Conservation (phyloP, 2,329 filamentous ascomycete species). For the Diaporthe helianthi region DNA sequence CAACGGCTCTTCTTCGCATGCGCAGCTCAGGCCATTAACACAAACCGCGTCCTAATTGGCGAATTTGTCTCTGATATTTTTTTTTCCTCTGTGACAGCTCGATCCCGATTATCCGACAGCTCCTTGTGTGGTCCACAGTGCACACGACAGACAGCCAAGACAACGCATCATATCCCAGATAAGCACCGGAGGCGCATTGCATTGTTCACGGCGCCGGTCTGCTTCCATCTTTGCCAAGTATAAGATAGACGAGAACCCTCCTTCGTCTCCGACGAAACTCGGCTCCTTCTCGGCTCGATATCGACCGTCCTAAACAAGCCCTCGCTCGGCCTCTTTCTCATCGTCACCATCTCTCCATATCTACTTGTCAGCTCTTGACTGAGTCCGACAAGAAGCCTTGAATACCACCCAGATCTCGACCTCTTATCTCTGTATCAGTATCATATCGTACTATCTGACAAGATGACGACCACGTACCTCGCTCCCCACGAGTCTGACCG, state of each 20-base stretch:
- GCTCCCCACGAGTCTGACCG: slow-evolving; percentile 67
- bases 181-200: not conserved
- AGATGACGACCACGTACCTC: slow-evolving; percentile 73
- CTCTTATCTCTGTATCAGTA: not conserved
- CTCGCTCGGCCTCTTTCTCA: not conserved
- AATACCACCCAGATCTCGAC: not conserved
- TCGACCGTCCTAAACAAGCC: not conserved
- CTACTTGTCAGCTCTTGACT: slow-evolving; percentile 36
- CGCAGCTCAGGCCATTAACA: slow-evolving; percentile 31
- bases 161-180: slow-evolving; percentile 30
- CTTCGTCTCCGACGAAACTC: slow-evolving; percentile 7
- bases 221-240: slow-evolving; percentile 22
- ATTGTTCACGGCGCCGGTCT: not conserved
- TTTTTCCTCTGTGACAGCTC: slow-evolving; percentile 25
- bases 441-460: slow-evolving; percentile 40
- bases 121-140: slow-evolving; percentile 18
- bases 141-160: slow-evolving; percentile 18
- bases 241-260: slow-evolving; percentile 21
- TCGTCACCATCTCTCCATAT: slow-evolving; percentile 33
- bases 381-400: slow-evolving; percentile 27
- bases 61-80: slow-evolving; percentile 10
- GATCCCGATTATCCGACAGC: not conserved
- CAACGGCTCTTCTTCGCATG: slow-evolving; percentile 19
- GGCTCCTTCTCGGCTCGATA: not conserved
- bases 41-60: slow-evolving; percentile 8